These are phyloP conservation scores for Populus euphratica DNA, from an alignment of 345 rosid species.

Conservation along the genomic window DNA sequence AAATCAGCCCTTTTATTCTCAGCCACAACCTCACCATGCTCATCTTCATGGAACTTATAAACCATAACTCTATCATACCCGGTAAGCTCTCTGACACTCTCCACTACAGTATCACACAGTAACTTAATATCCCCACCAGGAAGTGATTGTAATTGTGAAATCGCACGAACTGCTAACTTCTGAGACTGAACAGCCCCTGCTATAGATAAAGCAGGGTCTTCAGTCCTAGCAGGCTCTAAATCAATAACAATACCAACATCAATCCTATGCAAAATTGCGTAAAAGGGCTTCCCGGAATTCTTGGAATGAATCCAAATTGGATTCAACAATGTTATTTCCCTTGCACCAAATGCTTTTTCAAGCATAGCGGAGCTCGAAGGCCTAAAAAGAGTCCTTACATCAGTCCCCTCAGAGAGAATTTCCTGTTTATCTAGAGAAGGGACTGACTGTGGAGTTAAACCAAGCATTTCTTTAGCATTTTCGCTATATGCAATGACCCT, in stretches of 20 bases:
- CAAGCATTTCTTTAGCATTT: constrained; percentile 89
- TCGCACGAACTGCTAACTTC: constrained; percentile 88
- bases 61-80: constrained; percentile 98
- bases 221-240: constrained; percentile 91
- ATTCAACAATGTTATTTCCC: constrained; percentile 83
- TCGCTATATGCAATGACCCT: constrained; percentile 71
- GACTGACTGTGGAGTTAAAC: constrained; percentile 72
- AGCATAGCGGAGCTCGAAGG: constrained; percentile 56
- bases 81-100: constrained; percentile 77
- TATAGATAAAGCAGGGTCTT: constrained; percentile 90
- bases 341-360: constrained; percentile 76
- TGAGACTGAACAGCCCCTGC: constrained; percentile 99
- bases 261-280: constrained; percentile 82
- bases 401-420: constrained; percentile 58
- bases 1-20: constrained; percentile 76
- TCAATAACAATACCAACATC: constrained; percentile 97
- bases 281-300: constrained; percentile 76
- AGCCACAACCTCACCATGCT: constrained; percentile 98
- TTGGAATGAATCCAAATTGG: constrained; percentile 91
- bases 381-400: constrained; percentile 65
- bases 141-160: constrained; percentile 80
- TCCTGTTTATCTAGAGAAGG: constrained; percentile 75
- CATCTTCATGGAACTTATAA: constrained; percentile 96
- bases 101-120: constrained; percentile 87
- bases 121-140: constrained; percentile 92